phyloP scores from a whole-genome alignment of 768 basidiomycete genomes.

The Agaricus bisporus region DNA sequence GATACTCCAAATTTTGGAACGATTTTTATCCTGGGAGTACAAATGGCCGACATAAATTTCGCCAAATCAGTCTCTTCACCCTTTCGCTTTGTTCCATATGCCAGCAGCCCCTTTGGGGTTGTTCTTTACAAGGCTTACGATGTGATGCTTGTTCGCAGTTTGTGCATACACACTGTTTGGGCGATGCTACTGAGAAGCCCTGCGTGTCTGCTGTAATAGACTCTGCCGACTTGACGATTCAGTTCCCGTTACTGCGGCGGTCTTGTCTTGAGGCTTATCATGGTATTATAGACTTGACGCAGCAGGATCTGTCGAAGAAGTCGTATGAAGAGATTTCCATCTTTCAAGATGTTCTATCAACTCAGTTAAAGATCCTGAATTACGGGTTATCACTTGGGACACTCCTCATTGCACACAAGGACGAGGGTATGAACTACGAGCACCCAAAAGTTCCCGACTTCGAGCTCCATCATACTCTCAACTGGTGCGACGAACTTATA shows the following conservation, averaged over 20 bases:
- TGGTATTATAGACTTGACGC: slow-evolving; percentile 32
- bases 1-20: slow-evolving; percentile 47
- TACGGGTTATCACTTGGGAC: slow-evolving; percentile 65
- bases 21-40: slow-evolving; percentile 19
- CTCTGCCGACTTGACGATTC: slow-evolving; percentile 43
- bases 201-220: slow-evolving; percentile 37
- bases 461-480: slow-evolving; percentile 51
- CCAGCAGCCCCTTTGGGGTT: slow-evolving; percentile 69
- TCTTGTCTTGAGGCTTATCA: slow-evolving; percentile 52
- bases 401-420: slow-evolving; percentile 42
- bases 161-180: slow-evolving; percentile 49
- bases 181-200: slow-evolving; percentile 17
- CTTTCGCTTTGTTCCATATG: slow-evolving; percentile 68
- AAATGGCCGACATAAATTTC: slow-evolving; percentile 40
- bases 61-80: slow-evolving; percentile 61
- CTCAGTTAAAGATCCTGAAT: slow-evolving; percentile 58
- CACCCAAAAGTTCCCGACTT: slow-evolving; percentile 42
- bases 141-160: slow-evolving; percentile 60
- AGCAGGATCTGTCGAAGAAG: slow-evolving; percentile 37
- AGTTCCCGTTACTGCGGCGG: slow-evolving; percentile 44
- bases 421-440: slow-evolving; percentile 19
- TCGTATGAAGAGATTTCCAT: slow-evolving; percentile 70
- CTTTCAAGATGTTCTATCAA: slow-evolving; percentile 53
- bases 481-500: slow-evolving; percentile 44
- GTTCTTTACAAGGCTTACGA: slow-evolving; percentile 51